Percentiles rank a stretch among this genome's conserved stretches.
Evolutionary conservation across 1,139 yeast genomes (phyloP).

Genomic region (Nakaseomyces nivariensis): DNA sequence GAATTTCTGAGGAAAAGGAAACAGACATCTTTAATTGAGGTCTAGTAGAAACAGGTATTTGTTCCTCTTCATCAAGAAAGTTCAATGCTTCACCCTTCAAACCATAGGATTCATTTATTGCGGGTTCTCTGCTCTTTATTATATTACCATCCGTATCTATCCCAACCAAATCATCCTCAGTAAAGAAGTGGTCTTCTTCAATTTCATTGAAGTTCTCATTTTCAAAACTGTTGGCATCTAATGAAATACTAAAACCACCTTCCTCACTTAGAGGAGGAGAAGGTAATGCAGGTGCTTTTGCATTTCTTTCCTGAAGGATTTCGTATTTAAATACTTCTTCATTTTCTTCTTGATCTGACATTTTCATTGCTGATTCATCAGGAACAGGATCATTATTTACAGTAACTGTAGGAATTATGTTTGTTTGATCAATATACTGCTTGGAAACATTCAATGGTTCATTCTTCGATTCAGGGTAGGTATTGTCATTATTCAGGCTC

Average conservation of each 20-base stretch:
- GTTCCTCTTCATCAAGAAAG: not conserved
- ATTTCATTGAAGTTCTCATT: slow-evolving; percentile 21
- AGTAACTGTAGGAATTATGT: not conserved
- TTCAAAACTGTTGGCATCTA: slow-evolving; percentile 14
- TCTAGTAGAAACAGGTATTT: not conserved
- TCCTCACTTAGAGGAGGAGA: not conserved
- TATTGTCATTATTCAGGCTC: not conserved
- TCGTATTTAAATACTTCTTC: not conserved
- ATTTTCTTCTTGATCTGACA: slow-evolving; percentile 1
- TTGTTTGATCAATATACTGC: not conserved
- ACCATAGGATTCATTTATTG: not conserved
- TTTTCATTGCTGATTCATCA: not conserved
- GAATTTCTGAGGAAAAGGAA: slow-evolving; percentile 73
- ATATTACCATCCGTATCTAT: not conserved
- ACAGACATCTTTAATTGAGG: slow-evolving; percentile 32
- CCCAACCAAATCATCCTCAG: not conserved
- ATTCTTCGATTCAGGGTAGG: not conserved
- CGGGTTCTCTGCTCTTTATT: not conserved
- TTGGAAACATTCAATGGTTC: not conserved
- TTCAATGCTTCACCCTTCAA: not conserved
- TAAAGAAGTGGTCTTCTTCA: slow-evolving; percentile 1
- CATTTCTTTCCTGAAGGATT: not conserved
- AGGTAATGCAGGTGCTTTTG: not conserved
- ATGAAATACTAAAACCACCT: not conserved
- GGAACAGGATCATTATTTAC: not conserved